Percentiles rank a stretch among this genome's conserved stretches.
Evolutionary conservation across 768 basidiomycete species (phyloP).

Genomic region (Paxillus rubicundulus): DNA sequence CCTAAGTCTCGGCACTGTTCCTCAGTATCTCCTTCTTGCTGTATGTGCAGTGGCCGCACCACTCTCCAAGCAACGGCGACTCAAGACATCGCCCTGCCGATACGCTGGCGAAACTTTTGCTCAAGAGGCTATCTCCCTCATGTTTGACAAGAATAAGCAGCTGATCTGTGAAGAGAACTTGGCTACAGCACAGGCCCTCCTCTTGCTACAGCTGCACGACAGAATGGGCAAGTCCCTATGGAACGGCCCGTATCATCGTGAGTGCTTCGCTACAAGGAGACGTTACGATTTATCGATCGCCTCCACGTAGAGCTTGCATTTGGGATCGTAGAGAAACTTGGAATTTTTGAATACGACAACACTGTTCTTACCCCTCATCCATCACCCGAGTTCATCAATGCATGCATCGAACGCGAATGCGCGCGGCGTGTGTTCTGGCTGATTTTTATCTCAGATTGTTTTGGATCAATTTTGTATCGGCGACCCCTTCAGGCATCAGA

Average conservation of each 20-base stretch:
- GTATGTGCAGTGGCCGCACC: conserved; percentile 80
- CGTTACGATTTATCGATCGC: conserved; percentile 8
- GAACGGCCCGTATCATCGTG: conserved; percentile 31
- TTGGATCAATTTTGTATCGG: conserved; percentile 38
- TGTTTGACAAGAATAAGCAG: conserved; percentile 67
- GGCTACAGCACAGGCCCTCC: conserved; percentile 72
- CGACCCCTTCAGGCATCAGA: conserved; percentile 36
- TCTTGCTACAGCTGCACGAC: conserved; percentile 70
- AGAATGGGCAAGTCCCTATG: conserved; percentile 40
- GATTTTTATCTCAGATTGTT: conserved; percentile 58
- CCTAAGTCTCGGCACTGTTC: conserved; percentile 65
- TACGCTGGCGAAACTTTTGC: conserved; percentile 53
- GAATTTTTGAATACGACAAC: conserved; percentile 61
- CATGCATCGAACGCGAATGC: conserved; percentile 71
- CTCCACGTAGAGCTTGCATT: conserved; percentile 54
- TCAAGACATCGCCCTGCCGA: conserved; percentile 54
- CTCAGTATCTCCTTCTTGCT: conserved; percentile 66
- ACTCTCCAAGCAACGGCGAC: conserved; percentile 61
- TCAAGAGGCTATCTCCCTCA: conserved; percentile 59
- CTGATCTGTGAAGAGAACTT: conserved; percentile 62
- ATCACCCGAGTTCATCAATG: conserved; percentile 56
- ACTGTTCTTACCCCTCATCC: conserved; percentile 58
- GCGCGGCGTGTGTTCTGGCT: conserved; percentile 83
- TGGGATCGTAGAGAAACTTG: conserved; percentile 63
- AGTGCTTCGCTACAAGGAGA: conserved; percentile 8